Evolutionary conservation across 768 basidiomycete genomes (phyloP).

Genomic region (Hydnomerulius pinastri): DNA sequence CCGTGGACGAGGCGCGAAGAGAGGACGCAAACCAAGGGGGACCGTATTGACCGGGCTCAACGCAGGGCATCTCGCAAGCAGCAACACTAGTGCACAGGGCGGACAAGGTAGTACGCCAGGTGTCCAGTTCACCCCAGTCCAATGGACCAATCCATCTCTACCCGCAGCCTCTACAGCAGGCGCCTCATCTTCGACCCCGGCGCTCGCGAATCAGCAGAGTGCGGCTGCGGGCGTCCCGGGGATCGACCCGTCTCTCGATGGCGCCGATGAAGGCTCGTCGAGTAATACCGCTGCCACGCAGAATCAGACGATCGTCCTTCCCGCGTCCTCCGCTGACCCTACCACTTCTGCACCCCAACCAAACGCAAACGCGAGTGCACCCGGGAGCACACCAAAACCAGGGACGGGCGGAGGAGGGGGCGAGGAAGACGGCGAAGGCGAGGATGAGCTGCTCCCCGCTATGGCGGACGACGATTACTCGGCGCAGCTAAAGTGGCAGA

Average conservation of each 20-base stretch:
- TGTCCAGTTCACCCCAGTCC: slow-evolving; percentile 37
- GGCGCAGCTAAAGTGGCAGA: slow-evolving; percentile 80
- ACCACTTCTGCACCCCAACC: not conserved
- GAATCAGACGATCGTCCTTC: slow-evolving; percentile 18
- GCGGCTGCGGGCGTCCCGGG: slow-evolving; percentile 3
- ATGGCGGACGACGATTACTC: slow-evolving; percentile 92
- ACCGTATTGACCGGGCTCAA: slow-evolving; percentile 9
- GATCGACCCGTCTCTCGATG: slow-evolving; percentile 4
- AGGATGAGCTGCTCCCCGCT: slow-evolving; percentile 77
- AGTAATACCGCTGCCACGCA: no score
- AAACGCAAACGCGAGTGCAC: not conserved
- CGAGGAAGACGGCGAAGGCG: slow-evolving; percentile 66
- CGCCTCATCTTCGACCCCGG: not conserved
- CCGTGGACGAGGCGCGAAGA: slow-evolving; percentile 28
- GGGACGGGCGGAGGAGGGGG: slow-evolving; percentile 14
- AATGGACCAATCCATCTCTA: slow-evolving; percentile 35
- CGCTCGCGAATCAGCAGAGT: slow-evolving; percentile 11
- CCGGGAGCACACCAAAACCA: slow-evolving; percentile 10
- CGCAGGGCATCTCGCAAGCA: slow-evolving; percentile 11
- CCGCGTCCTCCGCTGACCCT: not conserved
- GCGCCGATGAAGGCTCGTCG: slow-evolving; percentile 26
- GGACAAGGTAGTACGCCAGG: not conserved
- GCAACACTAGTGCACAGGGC: not conserved
- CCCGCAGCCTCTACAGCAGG: slow-evolving; percentile 8
- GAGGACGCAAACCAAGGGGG: slow-evolving; percentile 27